Conservation (phyloP, 2,329 filamentous ascomycete species). For the Hortaea sp. region DNA sequence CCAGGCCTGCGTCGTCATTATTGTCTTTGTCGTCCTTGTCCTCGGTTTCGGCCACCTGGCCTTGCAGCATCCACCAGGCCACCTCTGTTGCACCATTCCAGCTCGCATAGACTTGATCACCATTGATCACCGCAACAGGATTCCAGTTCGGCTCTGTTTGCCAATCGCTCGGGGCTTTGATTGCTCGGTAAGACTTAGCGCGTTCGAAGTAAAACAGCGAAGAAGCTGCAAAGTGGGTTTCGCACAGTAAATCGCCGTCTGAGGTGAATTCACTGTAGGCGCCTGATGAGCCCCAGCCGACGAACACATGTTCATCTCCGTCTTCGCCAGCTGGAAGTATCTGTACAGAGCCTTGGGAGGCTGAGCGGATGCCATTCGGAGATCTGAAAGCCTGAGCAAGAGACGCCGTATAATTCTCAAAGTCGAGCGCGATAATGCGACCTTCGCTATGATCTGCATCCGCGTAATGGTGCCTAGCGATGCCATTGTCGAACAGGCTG, state of each 20-base stretch:
- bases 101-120: constrained; percentile 35
- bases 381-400: constrained; percentile 18
- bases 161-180: constrained; percentile 38
- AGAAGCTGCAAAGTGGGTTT: constrained; percentile 40
- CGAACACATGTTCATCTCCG: constrained; percentile 37
- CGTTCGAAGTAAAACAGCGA: constrained; percentile 28
- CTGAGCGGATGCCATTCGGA: constrained; percentile 30
- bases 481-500: constrained; percentile 39
- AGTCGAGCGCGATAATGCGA: constrained; percentile 14
- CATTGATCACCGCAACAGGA: constrained; percentile 11
- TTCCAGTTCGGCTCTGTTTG: constrained; percentile 22
- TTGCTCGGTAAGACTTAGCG: constrained; percentile 40
- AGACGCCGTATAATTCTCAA: constrained; percentile 15
- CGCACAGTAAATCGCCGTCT: constrained; percentile 41
- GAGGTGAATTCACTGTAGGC: constrained; percentile 30
- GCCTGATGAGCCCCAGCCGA: constrained; percentile 42
- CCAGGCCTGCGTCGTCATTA: background rate
- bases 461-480: constrained; percentile 18
- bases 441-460: constrained; percentile 20
- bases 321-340: constrained; percentile 31
- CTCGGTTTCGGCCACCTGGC: background rate
- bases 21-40: background rate
- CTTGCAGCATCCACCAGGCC: constrained; percentile 36
- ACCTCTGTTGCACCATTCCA: constrained; percentile 38
- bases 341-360: constrained; percentile 43